Percentiles rank a stretch among this genome's conserved stretches.
Conservation (phyloP, 345 rosid species). For the Lumnitzera racemosa region DNA sequence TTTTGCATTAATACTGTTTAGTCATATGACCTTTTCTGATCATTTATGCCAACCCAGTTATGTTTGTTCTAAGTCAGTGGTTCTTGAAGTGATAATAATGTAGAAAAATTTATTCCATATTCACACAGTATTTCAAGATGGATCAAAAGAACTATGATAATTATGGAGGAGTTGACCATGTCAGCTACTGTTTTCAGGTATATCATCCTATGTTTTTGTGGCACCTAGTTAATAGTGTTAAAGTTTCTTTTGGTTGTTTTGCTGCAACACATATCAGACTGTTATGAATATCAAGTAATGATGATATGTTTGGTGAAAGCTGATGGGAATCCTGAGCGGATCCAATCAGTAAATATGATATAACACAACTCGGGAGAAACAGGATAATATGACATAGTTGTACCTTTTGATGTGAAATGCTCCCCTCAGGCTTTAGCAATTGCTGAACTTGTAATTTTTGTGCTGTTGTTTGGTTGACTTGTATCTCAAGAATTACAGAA, state of each 20-base stretch:
- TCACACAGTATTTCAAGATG: slow-evolving; percentile 82
- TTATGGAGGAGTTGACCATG: slow-evolving; percentile 75
- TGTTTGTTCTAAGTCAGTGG: background rate
- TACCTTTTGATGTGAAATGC: too few relatives aligned
- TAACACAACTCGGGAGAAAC: too few relatives aligned
- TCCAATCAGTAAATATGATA: too few relatives aligned
- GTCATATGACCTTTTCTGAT: background rate
- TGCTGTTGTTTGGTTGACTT: too few relatives aligned
- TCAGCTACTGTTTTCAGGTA: slow-evolving; percentile 92
- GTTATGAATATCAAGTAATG: too few relatives aligned
- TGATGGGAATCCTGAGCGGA: too few relatives aligned
- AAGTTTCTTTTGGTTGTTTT: slow-evolving; percentile 4
- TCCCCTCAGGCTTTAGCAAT: too few relatives aligned
- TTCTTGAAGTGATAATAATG: background rate
- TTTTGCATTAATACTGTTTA: background rate
- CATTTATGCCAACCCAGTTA: background rate
- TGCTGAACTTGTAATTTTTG: too few relatives aligned
- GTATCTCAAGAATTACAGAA: too few relatives aligned
- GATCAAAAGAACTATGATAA: slow-evolving; percentile 53
- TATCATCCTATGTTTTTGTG: slow-evolving; percentile 3
- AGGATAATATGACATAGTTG: too few relatives aligned
- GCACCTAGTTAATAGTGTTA: background rate
- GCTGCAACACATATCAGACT: background rate
- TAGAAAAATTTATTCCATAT: slow-evolving; percentile 7
- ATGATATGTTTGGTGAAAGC: too few relatives aligned